Evolutionary conservation across 2,329 filamentous ascomycete species (phyloP).

Genomic region (Fusarium haematococcum): DNA sequence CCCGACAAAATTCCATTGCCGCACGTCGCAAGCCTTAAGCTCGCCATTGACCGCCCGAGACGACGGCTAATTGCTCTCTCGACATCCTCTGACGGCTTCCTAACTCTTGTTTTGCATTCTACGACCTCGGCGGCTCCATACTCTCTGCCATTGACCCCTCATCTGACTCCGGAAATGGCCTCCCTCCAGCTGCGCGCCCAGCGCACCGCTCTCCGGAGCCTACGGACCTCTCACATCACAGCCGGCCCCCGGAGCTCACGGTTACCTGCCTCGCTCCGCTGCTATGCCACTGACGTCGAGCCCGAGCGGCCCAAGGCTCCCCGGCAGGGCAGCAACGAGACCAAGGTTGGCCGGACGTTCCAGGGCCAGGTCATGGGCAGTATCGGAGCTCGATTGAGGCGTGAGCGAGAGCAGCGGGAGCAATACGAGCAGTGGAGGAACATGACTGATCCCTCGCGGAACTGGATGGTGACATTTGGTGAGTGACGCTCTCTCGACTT

Average conservation of each 20-base stretch:
- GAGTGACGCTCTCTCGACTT: constrained; percentile 34
- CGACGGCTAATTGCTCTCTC: constrained; percentile 12
- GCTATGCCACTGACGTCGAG: constrained; percentile 52
- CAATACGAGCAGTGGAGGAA: constrained; percentile 59
- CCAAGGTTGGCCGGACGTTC: constrained; percentile 58
- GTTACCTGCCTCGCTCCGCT: constrained; percentile 37
- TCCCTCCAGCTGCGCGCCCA: constrained; percentile 50
- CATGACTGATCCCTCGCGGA: constrained; percentile 56
- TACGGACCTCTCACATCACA: constrained; percentile 34
- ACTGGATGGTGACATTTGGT: constrained; percentile 68
- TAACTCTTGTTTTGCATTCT: neutral
- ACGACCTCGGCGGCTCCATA: constrained; percentile 1
- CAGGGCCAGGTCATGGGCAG: constrained; percentile 71
- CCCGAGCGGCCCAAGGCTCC: constrained; percentile 48
- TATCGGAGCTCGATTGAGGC: constrained; percentile 64
- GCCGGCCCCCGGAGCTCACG: constrained; percentile 27
- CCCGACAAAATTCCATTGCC: constrained; percentile 44
- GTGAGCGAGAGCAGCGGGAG: constrained; percentile 66
- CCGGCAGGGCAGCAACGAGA: constrained; percentile 50
- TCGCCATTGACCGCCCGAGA: constrained; percentile 16
- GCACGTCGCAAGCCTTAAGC: constrained; percentile 38
- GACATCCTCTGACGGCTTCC: neutral
- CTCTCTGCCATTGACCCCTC: constrained; percentile 19
- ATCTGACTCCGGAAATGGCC: constrained; percentile 40
- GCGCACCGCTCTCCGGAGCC: constrained; percentile 47